Conservation (phyloP, 371 early-diverging fungal species). For the Mycotypha africana region DNA sequence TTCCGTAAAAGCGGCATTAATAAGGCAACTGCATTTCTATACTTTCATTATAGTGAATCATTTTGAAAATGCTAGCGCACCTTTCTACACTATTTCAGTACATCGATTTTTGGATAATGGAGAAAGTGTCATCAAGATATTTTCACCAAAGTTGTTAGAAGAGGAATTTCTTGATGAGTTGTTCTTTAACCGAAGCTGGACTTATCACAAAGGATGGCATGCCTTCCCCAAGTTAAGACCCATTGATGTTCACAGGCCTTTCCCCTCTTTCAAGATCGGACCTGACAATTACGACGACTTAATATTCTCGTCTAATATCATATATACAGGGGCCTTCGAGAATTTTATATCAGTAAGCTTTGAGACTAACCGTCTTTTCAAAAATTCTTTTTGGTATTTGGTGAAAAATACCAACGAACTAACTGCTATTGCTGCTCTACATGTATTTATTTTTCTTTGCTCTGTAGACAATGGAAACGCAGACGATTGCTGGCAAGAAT, state of each 20-base stretch:
- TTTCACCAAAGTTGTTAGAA: constrained; percentile 32
- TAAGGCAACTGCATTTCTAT: not conserved
- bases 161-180: constrained; percentile 41
- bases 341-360: constrained; percentile 52
- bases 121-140: constrained; percentile 56
- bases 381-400: not conserved
- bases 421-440: not conserved
- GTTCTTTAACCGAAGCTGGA: constrained; percentile 49
- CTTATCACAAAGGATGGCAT: constrained; percentile 56
- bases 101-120: constrained; percentile 41
- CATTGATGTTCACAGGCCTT: constrained; percentile 7
- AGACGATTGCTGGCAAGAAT: constrained; percentile 54
- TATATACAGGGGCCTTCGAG: constrained; percentile 58
- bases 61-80: constrained; percentile 26
- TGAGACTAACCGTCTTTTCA: not conserved
- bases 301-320: constrained; percentile 37
- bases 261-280: constrained; percentile 21
- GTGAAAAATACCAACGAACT: too few relatives aligned
- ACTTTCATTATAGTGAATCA: constrained; percentile 9
- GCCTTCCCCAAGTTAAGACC: constrained; percentile 61
- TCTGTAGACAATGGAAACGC: constrained; percentile 65
- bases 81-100: constrained; percentile 46
- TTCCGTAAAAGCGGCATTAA: too few relatives aligned
- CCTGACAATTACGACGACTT: constrained; percentile 16
- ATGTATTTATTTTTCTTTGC: too few relatives aligned